Evolutionary conservation across 2,329 filamentous ascomycete genomes (phyloP), one percentile per base, ranked within the genome.

Genomic region (Exophiala mesophila): DNA sequence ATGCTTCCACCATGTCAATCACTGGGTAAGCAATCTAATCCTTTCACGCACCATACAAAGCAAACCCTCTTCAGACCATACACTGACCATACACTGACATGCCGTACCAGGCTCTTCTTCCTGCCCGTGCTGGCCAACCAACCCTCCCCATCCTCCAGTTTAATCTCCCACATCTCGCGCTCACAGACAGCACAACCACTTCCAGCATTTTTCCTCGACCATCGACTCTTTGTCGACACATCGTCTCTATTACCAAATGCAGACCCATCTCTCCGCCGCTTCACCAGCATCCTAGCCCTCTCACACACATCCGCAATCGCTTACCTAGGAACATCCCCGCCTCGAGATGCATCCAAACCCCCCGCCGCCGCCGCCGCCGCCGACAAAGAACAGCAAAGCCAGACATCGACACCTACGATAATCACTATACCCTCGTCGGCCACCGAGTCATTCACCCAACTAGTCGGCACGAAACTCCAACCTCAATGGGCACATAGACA

Each of bases 221-320:
- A 57, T 28, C 49, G 51, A 5, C 49, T 54, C 6, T 55, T 55
- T 36, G 44, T 50, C 34, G 50, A 55, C 32, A 57, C 54, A 4
- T 53, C 54, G 6, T 55, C 53, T 12, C 44, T 55, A 12, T 43
- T 55, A 5, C 54, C 53, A 26, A 46, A 40, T 30, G 21, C 43
- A 8, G 46, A 55, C 35, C 18, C 32, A 8, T 46, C 45, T 12
- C 41, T 39, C 20, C 45, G 54, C 32, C 36, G 26, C 10, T 55
- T 41, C 29, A 51, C 45, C 6, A 50, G 50, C 28, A 41, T 57
- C 20, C 31, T 57, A 37, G 50, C 43, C 2, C 36, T 54, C 1
- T 55, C 51, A 3, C 53, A 54, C 19, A 48, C 39, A 6, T 43
- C 51, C 2, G 6, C 29, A 8, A 42, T 26, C 16, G 50, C 53